Base-by-base conservation (phyloP, 331 rosid genomes). In the Cydonia oblonga region DNA sequence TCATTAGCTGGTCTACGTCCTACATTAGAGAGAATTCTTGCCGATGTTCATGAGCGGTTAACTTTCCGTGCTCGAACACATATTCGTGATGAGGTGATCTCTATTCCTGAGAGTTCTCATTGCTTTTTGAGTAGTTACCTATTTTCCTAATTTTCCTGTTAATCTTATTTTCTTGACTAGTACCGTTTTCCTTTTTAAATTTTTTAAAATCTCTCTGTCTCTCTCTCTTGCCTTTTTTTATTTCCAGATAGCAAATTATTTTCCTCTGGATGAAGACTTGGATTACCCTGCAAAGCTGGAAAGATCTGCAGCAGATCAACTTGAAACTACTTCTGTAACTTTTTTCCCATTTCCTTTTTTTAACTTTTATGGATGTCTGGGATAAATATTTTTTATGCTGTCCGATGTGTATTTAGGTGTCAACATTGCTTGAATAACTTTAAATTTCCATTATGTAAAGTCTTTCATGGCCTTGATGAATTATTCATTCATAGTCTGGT, bases 11-110 rank as follows among this genome's bases (percentile, higher is more conserved):
- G 96, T 70, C 82, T 95, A 73, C 87, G 83, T 69, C 96, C 97
- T 71, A 95, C 96, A 44, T 86, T 95, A 73, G 86, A 91, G 78
- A 95, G 99, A 81, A 91, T 95, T 86, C 87, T 95, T 51, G 99
- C 96, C 26, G 99, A 95, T 81, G 90, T 95, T 75, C 99, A 91
- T 51, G 99, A 95, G 84, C 87, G 99, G 72, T 77, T 91, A 76
- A 95, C 99, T 69, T 95, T 95, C 71, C 97, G 97, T 78, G 97
- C 99, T 56, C 86, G 99, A 70, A 95, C 97, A 54, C 90, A 95
- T 77, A 83, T 95, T 73, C 89, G 83, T 77, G 99, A 95, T 80
- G 99, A 95, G 92, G 99, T 95, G 66, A 71, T 57, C 76, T 71
- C 77, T 49, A 52, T 54, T 74, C 26, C 76, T 53, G 30, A 62